Evolutionary conservation across 768 basidiomycete genomes (phyloP).

Genomic region (Chalciporus sphaerocephalus): DNA sequence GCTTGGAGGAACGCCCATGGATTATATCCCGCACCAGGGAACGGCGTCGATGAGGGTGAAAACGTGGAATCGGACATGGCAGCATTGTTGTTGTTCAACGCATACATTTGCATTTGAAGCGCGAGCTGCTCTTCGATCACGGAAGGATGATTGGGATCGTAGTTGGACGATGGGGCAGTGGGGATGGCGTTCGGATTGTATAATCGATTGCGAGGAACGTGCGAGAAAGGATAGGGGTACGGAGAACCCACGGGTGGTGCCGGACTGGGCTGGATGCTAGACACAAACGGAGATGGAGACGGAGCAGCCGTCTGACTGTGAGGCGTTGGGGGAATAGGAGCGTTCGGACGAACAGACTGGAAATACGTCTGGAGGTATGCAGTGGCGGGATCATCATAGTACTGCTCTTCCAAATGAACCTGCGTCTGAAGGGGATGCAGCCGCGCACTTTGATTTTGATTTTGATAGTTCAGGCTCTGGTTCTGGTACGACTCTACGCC

Average conservation of each 20-base stretch:
- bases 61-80: conserved; percentile 68
- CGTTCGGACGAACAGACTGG: conserved; percentile 60
- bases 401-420: conserved; percentile 54
- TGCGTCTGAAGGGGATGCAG: conserved; percentile 39
- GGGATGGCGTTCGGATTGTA: conserved; percentile 37
- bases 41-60: conserved; percentile 72
- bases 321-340: conserved; percentile 77
- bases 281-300: conserved; percentile 63
- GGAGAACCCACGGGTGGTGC: conserved; percentile 65
- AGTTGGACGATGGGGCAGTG: conserved; percentile 38
- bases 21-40: conserved; percentile 57
- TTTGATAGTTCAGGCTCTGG: conserved; percentile 14
- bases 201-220: conserved; percentile 55
- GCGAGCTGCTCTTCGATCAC: conserved; percentile 67
- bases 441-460: conserved; percentile 27
- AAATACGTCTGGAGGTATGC: conserved; percentile 59
- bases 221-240: conserved; percentile 73
- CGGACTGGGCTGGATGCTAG: conserved; percentile 51
- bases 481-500: conserved; percentile 20
- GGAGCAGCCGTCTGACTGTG: conserved; percentile 72
- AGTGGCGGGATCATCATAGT: conserved; percentile 57
- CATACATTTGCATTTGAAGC: conserved; percentile 74
- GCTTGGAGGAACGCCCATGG: conserved; percentile 72
- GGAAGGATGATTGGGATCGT: conserved; percentile 42
- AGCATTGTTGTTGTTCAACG: conserved; percentile 63